A percentile compares a stretch with the other conserved stretches of the same genome.
These are phyloP conservation scores for Lactuca saligna DNA, from an alignment of 129 eudicot species.

Conservation along the genomic window DNA sequence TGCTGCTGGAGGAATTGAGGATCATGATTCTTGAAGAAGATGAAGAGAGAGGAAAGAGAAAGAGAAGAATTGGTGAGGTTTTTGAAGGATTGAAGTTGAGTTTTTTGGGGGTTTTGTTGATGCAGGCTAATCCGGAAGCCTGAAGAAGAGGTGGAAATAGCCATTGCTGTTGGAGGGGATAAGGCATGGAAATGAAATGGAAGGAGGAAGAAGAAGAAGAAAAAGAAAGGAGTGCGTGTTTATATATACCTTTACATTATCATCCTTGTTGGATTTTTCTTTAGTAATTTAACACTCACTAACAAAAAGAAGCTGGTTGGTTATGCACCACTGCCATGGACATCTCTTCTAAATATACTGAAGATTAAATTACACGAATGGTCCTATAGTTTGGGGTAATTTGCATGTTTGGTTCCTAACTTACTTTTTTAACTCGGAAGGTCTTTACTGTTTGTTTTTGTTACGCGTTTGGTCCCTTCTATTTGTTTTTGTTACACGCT, in stretches of 20 bases:
- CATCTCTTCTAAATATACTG: background rate
- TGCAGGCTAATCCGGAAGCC: conserved; percentile 53
- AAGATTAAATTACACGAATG: too few species aligned
- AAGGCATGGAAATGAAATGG: conserved; percentile 32
- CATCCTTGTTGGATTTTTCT: conserved; percentile 28
- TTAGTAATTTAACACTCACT: background rate
- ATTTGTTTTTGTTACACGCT: too few species aligned
- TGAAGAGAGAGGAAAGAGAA: conserved; percentile 37
- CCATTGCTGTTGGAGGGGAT: conserved; percentile 52
- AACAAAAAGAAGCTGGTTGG: conserved; percentile 8
- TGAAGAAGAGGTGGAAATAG: conserved; percentile 54
- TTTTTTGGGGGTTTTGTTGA: conserved; percentile 32
- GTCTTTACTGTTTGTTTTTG: too few species aligned
- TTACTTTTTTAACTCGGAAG: too few species aligned
- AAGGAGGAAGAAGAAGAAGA: conserved; percentile 22
- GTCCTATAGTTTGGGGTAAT: too few species aligned
- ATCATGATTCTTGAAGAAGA: conserved; percentile 33
- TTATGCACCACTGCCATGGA: conserved; percentile 24
- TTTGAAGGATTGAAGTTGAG: conserved; percentile 25
- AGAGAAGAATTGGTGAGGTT: conserved; percentile 28
- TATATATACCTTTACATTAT: conserved; percentile 62
- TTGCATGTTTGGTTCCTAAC: too few species aligned
- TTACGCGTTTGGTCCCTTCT: too few species aligned
- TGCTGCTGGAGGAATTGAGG: conserved; percentile 42
- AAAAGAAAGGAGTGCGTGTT: conserved; percentile 9